phyloP scores from a whole-genome alignment of 2,329 filamentous ascomycete species.

The Cercospora sojina region DNA sequence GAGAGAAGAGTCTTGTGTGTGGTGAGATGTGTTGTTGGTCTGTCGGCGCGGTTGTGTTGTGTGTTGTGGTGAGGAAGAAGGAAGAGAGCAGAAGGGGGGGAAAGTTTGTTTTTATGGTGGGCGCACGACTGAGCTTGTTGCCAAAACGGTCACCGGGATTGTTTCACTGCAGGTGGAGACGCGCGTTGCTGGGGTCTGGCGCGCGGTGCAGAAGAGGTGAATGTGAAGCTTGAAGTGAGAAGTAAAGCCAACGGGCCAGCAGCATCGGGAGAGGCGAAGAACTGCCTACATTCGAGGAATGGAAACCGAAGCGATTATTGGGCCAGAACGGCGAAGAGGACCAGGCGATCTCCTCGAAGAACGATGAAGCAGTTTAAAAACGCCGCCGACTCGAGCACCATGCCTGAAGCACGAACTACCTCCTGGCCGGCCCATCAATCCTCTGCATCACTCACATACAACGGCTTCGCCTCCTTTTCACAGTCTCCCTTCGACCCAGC shows the following conservation, averaged over 20 bases:
- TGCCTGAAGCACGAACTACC: not conserved
- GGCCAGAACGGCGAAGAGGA: not conserved
- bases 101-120: not conserved
- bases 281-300: not conserved
- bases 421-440: not conserved
- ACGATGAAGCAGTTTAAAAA: not conserved
- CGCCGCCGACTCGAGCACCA: not conserved
- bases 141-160: not conserved
- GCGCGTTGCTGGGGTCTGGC: not conserved
- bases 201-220: not conserved
- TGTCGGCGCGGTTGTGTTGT: not conserved
- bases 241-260: not conserved
- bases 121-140: not conserved
- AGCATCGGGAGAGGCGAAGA: not conserved
- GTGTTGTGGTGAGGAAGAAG: not conserved
- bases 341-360: not conserved
- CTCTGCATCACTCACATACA: not conserved
- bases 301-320: not conserved
- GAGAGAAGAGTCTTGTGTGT: not conserved
- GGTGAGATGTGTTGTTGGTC: not conserved
- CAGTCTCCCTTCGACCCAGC: not conserved
- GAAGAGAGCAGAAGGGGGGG: not conserved
- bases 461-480: not conserved
- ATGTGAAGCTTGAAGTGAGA: not conserved
- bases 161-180: not conserved